Conservation (phyloP, 2,329 filamentous ascomycete species). For the Thelonectria blattea region DNA sequence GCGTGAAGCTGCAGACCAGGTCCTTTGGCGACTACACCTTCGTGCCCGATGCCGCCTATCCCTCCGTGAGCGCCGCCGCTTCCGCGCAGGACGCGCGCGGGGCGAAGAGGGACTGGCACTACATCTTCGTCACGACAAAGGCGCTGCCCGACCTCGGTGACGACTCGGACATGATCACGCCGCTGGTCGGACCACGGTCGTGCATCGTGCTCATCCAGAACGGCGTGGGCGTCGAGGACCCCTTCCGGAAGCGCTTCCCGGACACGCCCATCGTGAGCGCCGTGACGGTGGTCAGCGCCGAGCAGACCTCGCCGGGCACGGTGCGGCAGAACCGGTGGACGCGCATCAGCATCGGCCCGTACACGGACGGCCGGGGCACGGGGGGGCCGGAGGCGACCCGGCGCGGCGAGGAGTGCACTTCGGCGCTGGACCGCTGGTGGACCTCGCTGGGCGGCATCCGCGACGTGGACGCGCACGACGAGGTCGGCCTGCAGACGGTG, state of each 20-base stretch:
- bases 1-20: constrained; percentile 69
- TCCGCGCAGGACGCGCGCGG: constrained; percentile 24
- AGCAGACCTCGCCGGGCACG: constrained; percentile 66
- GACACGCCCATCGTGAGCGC: constrained; percentile 66
- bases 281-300: constrained; percentile 73
- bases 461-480: constrained; percentile 69
- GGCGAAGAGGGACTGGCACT: constrained; percentile 53
- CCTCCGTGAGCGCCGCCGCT: constrained; percentile 64
- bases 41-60: constrained; percentile 65
- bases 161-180: constrained; percentile 66
- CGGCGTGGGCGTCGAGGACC: constrained; percentile 72
- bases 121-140: constrained; percentile 73
- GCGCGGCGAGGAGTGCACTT: constrained; percentile 51
- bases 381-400: constrained; percentile 40
- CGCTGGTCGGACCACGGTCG: constrained; percentile 60
- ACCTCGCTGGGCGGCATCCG: constrained; percentile 62
- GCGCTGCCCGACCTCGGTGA: constrained; percentile 69
- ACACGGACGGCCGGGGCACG: constrained; percentile 56
- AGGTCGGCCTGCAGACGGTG: constrained; percentile 71
- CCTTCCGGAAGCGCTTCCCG: constrained; percentile 68
- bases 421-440: constrained; percentile 60
- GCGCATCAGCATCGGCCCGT: constrained; percentile 71
- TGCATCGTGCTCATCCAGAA: constrained; percentile 74
- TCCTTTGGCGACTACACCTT: constrained; percentile 73
- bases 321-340: constrained; percentile 78